Conservation (phyloP, 306 rosid genomes). For the Gynostemma pentaphyllum region DNA sequence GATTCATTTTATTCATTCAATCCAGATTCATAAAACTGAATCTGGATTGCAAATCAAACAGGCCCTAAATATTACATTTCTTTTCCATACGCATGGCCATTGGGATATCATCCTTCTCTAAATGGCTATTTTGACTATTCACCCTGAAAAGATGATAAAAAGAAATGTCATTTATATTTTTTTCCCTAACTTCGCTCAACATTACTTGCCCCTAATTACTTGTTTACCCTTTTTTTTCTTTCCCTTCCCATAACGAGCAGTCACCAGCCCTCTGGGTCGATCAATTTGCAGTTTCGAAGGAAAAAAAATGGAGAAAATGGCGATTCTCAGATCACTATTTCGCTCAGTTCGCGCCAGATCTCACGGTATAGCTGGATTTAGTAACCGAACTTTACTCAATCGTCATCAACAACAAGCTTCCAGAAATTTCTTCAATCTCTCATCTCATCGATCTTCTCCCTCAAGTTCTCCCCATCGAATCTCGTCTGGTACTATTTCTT, state of each 20-base stretch:
- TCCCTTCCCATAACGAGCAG: neutral
- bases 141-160: too few species aligned
- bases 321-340: constrained; percentile 43
- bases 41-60: too few species aligned
- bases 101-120: too few species aligned
- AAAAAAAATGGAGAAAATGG: constrained; percentile 41
- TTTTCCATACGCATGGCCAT: too few species aligned
- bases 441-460: constrained; percentile 17
- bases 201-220: neutral
- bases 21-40: too few species aligned
- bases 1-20: too few species aligned
- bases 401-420: constrained; percentile 15
- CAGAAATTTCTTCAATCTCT: constrained; percentile 19
- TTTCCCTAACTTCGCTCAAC: too few species aligned
- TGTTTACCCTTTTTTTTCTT: neutral
- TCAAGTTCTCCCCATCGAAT: neutral
- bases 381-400: constrained; percentile 8
- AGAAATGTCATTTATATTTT: too few species aligned
- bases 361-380: constrained; percentile 17
- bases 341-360: constrained; percentile 63
- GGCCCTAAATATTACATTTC: too few species aligned
- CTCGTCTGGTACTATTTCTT: constrained; percentile 10
- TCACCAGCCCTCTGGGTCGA: neutral
- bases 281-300: constrained; percentile 5
- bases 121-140: too few species aligned